Evolutionary conservation across 371 early-diverging fungal species (phyloP).

Genomic region (Parasitella parasitica): DNA sequence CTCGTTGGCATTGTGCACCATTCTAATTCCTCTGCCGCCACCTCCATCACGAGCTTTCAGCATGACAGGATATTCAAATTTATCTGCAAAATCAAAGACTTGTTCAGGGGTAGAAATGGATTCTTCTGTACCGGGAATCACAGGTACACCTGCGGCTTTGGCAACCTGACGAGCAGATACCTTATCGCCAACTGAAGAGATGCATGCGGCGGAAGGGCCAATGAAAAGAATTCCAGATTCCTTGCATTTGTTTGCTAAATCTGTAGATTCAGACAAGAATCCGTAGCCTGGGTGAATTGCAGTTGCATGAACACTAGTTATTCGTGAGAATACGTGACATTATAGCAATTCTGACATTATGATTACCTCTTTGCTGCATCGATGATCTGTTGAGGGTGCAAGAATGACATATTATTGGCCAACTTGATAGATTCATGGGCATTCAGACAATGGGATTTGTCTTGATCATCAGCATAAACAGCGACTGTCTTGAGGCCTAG

Average conservation of each 20-base stretch:
- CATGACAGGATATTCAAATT: conserved; percentile 79
- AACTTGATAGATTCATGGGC: conserved; percentile 30
- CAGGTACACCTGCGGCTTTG: conserved; percentile 30
- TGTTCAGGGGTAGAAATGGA: conserved; percentile 21
- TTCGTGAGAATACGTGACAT: not conserved
- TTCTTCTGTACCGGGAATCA: conserved; percentile 32
- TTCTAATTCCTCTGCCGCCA: conserved; percentile 89
- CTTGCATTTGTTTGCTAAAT: conserved; percentile 66
- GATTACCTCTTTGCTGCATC: conserved; percentile 32
- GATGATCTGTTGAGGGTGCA: conserved; percentile 31
- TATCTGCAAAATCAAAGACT: conserved; percentile 26
- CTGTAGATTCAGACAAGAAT: conserved; percentile 77
- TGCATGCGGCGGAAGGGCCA: conserved; percentile 75
- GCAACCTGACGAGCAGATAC: conserved; percentile 54
- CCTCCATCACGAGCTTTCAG: conserved; percentile 88
- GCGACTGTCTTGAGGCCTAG: conserved; percentile 41
- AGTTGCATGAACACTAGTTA: conserved; percentile 26
- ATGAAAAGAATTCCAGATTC: conserved; percentile 66
- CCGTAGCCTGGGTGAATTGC: conserved; percentile 92
- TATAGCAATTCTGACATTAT: not conserved
- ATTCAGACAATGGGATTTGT: conserved; percentile 29
- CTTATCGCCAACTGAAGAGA: conserved; percentile 92
- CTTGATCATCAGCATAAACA: conserved; percentile 34
- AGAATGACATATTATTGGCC: conserved; percentile 15
- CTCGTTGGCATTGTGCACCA: conserved; percentile 42